Percentiles rank a stretch among this genome's conserved stretches.
These are phyloP conservation scores for Geosmithia flava DNA, from an alignment of 2,329 filamentous ascomycete species.

Conservation along the genomic window DNA sequence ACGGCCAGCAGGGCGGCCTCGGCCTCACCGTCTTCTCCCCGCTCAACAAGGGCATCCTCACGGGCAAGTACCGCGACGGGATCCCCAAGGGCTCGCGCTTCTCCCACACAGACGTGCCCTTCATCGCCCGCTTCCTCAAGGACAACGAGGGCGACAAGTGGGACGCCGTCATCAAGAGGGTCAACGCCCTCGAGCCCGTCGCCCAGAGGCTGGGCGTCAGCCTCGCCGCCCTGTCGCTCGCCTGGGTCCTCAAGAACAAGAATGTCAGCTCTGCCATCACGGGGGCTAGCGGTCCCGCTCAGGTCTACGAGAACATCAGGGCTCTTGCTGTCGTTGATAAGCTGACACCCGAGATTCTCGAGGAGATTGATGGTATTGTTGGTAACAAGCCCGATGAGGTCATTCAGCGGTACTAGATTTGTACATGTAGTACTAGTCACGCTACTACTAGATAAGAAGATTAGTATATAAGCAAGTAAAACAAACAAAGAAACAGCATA, in stretches of 20 bases:
- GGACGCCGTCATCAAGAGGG: slow-evolving; percentile 43
- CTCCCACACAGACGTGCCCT: slow-evolving; percentile 40
- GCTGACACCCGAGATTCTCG: slow-evolving; percentile 45
- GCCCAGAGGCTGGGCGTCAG: slow-evolving; percentile 52
- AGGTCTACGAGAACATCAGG: slow-evolving; percentile 47
- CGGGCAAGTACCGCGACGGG: slow-evolving; percentile 55
- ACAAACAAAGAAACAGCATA: too few relatives aligned
- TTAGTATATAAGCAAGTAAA: neutral
- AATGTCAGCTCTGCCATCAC: slow-evolving; percentile 50
- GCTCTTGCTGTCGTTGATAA: slow-evolving; percentile 39
- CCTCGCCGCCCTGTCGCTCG: slow-evolving; percentile 38
- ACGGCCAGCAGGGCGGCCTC: slow-evolving; percentile 39
- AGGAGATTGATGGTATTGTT: slow-evolving; percentile 45
- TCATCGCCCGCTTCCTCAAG: slow-evolving; percentile 40
- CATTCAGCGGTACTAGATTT: slow-evolving; percentile 16
- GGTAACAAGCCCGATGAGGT: slow-evolving; percentile 42
- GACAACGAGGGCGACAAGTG: slow-evolving; percentile 34
- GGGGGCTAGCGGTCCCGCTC: slow-evolving; percentile 42
- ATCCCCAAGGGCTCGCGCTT: slow-evolving; percentile 48
- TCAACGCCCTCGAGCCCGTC: slow-evolving; percentile 47
- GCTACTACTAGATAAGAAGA: too few relatives aligned
- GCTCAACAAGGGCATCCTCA: slow-evolving; percentile 43
- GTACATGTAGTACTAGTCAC: neutral
- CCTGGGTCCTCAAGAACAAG: slow-evolving; percentile 51
- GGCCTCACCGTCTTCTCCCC: slow-evolving; percentile 54